Evolutionary conservation across 2,329 filamentous ascomycete genomes (phyloP).

Genomic region (Periconia macrospinosa): DNA sequence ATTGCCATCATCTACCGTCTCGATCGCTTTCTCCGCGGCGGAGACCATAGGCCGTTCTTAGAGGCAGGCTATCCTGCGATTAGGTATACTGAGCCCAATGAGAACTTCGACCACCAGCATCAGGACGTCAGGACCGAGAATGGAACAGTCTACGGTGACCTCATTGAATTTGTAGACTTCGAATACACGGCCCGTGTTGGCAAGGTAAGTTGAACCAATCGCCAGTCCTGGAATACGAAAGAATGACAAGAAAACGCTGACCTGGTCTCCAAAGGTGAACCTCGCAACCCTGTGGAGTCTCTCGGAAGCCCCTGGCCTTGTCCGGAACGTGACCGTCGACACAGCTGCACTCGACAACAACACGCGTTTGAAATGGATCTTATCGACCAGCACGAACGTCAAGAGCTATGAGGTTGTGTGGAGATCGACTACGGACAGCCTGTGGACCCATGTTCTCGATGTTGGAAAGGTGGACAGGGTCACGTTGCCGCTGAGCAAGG

Average conservation of each 20-base stretch:
- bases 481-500: slow-evolving; percentile 56
- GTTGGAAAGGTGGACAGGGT: slow-evolving; percentile 53
- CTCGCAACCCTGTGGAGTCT: slow-evolving; percentile 58
- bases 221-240: too few relatives aligned
- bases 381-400: slow-evolving; percentile 45
- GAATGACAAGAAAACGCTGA: too few relatives aligned
- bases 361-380: slow-evolving; percentile 53
- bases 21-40: slow-evolving; percentile 57
- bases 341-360: slow-evolving; percentile 53
- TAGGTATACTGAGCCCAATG: slow-evolving; percentile 61
- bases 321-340: slow-evolving; percentile 54
- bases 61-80: slow-evolving; percentile 58
- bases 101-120: slow-evolving; percentile 62
- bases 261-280: slow-evolving; percentile 24
- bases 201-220: slow-evolving; percentile 56
- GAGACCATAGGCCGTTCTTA: slow-evolving; percentile 60
- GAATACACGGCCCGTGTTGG: slow-evolving; percentile 58
- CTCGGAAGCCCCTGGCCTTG: slow-evolving; percentile 55
- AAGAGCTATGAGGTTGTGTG: slow-evolving; percentile 60
- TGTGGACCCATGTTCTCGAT: slow-evolving; percentile 54
- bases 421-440: slow-evolving; percentile 53
- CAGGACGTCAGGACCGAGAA: slow-evolving; percentile 56
- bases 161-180: slow-evolving; percentile 61
- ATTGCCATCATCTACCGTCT: slow-evolving; percentile 59
- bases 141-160: slow-evolving; percentile 58